Conservation (phyloP, 2,329 filamentous ascomycete species). For the Beauveria sp. region DNA sequence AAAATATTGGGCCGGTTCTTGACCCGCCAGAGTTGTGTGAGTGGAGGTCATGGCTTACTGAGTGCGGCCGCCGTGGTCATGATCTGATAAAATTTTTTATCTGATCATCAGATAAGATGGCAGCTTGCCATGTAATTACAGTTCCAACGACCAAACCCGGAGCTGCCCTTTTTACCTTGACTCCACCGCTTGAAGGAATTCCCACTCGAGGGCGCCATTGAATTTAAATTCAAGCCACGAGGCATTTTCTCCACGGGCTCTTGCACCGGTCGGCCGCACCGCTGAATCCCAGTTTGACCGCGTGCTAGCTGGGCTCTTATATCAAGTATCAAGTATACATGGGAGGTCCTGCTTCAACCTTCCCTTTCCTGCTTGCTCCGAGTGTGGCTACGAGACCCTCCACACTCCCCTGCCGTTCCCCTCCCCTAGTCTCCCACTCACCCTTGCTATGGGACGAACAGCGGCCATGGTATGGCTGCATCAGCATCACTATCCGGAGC, state of each 20-base stretch:
- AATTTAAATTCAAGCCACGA: not conserved
- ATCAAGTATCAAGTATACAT: not conserved
- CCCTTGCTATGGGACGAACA: not conserved
- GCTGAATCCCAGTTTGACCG: not conserved
- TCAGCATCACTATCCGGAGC: not conserved
- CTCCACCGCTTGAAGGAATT: not conserved
- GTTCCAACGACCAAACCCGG: not conserved
- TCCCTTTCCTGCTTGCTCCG: slow-evolving; percentile 5
- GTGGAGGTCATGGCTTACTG: not conserved
- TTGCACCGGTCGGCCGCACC: not conserved
- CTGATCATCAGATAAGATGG: slow-evolving; percentile 19
- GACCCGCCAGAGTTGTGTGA: not conserved
- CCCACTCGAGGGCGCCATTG: not conserved
- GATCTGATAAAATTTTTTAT: slow-evolving; percentile 17
- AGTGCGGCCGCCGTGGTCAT: not conserved
- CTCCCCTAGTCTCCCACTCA: not conserved
- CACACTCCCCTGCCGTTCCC: not conserved
- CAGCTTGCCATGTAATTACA: not conserved
- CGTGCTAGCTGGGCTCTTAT: not conserved
- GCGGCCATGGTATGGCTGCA: not conserved
- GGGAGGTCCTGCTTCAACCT: not conserved
- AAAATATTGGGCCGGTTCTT: not conserved
- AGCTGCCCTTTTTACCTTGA: not conserved
- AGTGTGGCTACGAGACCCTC: not conserved
- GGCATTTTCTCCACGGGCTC: not conserved